Evolutionary conservation across 306 rosid species (phyloP).

Genomic region (Lathyrus aphaca): DNA sequence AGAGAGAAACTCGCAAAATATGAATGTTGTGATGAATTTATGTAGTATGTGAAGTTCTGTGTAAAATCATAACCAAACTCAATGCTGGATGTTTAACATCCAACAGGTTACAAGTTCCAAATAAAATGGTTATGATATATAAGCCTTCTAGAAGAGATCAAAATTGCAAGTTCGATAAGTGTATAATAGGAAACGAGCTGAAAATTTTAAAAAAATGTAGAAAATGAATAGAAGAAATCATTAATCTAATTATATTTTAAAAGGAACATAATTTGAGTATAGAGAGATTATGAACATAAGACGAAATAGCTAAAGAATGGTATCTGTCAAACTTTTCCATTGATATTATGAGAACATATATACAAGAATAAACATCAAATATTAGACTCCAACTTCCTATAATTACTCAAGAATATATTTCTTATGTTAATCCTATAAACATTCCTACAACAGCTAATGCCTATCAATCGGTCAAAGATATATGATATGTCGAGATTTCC

Average conservation of each 20-base stretch:
- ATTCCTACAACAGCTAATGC: not conserved
- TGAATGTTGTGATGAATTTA: too few relatives aligned
- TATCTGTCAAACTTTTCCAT: not conserved
- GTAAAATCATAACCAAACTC: not conserved
- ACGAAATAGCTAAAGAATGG: not conserved
- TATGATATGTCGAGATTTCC: not conserved
- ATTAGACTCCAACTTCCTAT: not conserved
- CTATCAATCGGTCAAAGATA: not conserved
- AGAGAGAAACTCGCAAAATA: too few relatives aligned
- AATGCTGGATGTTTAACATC: not conserved
- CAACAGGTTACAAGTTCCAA: not conserved
- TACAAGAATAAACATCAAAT: not conserved
- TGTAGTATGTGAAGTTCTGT: too few relatives aligned
- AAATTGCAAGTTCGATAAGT: not conserved
- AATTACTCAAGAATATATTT: not conserved
- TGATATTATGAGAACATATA: not conserved
- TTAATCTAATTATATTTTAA: not conserved
- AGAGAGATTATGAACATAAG: not conserved
- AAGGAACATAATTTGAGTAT: not conserved
- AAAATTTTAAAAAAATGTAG: not conserved
- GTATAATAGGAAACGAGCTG: not conserved
- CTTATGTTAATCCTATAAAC: not conserved
- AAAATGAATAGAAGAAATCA: not conserved
- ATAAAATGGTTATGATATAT: not conserved
- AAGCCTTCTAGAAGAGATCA: not conserved